Base-by-base conservation (phyloP, 169 alveolate species). In the Theileria orientalis region DNA sequence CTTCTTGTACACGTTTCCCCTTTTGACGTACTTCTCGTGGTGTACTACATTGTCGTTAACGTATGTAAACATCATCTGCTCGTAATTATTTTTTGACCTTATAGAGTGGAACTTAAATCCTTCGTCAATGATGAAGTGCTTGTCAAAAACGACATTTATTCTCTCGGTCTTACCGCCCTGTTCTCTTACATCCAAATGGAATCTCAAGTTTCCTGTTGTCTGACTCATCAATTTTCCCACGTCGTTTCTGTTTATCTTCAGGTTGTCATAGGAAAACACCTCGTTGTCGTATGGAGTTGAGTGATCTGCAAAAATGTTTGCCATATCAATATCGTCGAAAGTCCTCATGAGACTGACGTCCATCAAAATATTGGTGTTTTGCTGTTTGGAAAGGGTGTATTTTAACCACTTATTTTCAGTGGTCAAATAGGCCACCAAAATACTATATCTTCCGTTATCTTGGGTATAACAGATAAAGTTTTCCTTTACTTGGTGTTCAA, bases 361-460 rank as follows among this genome's bases (percentile, higher is more conserved):
- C 69, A 59, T 59, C 29, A 59, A 33, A 27, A 59, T 59, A 59
- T 30, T 25, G 19, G 19, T 49, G 7, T 7, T 21, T 1, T 2
- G 35, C 7, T 16, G 60, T 16, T 49, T 49, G n/a, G 60, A 32
- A 11, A 59, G 69, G n/a, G 69, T 59, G 25, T 59, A 59, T 16
- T 59, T 32, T 32, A 29, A 21, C 69, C 69, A 59, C 21, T 59
- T 33, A 27, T 59, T 35, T 14, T 40, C 49, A 35, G 32, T 32
- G 25, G 1, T 11, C 37, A 25, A 21, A 16, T 59, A 21, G 14
- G 69, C 69, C 16, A 59, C 49, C 19, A 59, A 37, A 27, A 59
- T 59, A 13, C 52, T 40, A 23, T 35, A 32, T n/a, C 25, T 21
- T 32, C 16, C 49, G 1, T 25, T 23, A 0, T 59, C 44, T 37